phyloP scores from a whole-genome alignment of 768 basidiomycete species.

The Pholiota microspora region DNA sequence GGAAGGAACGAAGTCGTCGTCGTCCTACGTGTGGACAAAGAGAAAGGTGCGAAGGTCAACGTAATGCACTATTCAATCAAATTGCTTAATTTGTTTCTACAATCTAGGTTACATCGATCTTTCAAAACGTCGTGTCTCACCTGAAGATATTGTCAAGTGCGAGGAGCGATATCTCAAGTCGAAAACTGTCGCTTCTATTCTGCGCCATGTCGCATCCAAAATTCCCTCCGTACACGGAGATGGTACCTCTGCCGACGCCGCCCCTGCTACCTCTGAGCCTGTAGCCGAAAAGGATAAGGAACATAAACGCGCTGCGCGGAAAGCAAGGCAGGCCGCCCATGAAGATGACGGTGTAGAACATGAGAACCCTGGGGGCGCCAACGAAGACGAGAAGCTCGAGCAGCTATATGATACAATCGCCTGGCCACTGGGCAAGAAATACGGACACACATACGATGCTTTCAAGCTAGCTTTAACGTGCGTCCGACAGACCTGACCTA shows the following conservation, averaged over 20 bases:
- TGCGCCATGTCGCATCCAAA: slow-evolving; percentile 87
- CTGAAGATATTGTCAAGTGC: slow-evolving; percentile 98
- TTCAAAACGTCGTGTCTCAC: slow-evolving; percentile 95
- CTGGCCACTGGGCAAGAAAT: slow-evolving; percentile 91
- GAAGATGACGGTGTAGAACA: slow-evolving; percentile 45
- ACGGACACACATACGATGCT: slow-evolving; percentile 95
- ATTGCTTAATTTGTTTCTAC: not conserved
- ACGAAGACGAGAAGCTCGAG: slow-evolving; percentile 81
- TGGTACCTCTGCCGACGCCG: slow-evolving; percentile 11
- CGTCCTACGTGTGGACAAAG: slow-evolving; percentile 96
- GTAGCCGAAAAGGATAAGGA: slow-evolving; percentile 42
- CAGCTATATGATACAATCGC: slow-evolving; percentile 86
- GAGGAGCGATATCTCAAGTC: slow-evolving; percentile 99
- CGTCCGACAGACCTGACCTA: slow-evolving; percentile 24
- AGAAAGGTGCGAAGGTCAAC: slow-evolving; percentile 70
- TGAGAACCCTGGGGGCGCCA: slow-evolving; percentile 39
- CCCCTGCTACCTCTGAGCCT: slow-evolving; percentile 19
- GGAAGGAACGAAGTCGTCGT: slow-evolving; percentile 99
- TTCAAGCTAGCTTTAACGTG: slow-evolving; percentile 97
- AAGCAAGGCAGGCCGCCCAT: slow-evolving; percentile 41
- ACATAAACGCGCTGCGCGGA: slow-evolving; percentile 40
- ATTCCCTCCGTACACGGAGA: slow-evolving; percentile 50
- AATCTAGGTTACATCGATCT: slow-evolving; percentile 92
- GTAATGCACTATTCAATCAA: not conserved
- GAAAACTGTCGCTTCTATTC: slow-evolving; percentile 91